phyloP scores from a whole-genome alignment of 208 protist genomes.

The Wallacemonas sp. region DNA sequence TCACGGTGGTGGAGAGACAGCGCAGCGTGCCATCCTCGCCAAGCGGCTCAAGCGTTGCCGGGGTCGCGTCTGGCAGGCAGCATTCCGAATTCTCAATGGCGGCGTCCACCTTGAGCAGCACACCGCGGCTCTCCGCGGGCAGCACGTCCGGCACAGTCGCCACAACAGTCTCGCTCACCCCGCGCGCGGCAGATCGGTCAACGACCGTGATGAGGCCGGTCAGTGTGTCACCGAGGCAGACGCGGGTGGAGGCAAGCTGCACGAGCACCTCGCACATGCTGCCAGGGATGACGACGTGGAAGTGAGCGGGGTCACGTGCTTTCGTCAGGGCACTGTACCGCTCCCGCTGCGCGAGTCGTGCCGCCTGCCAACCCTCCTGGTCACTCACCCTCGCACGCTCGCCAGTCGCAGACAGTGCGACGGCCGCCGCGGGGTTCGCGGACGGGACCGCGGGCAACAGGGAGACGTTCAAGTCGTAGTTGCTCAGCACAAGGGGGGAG shows the following conservation, averaged over 20 bases:
- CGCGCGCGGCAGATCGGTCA: neutral
- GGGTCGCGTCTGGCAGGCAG: neutral
- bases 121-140: constrained; percentile 1
- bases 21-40: neutral
- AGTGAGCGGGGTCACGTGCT: neutral
- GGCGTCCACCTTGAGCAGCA: constrained; percentile 5
- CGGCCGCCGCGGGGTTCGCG: neutral
- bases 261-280: neutral
- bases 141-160: neutral
- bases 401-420: too few relatives aligned
- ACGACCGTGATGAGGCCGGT: neutral
- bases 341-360: neutral
- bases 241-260: neutral
- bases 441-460: neutral
- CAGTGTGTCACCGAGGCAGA: constrained; percentile 1
- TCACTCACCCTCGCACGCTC: too few relatives aligned
- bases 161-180: neutral
- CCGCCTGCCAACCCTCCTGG: neutral
- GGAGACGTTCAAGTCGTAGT: neutral
- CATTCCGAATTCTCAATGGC: constrained; percentile 1
- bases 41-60: neutral
- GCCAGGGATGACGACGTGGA: constrained; percentile 1
- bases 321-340: neutral
- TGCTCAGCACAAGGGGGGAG: neutral
- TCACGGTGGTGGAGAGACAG: neutral